phyloP scores from a whole-genome alignment of 2,329 filamentous ascomycete species.

The Gnomoniopsis smithogilvyi region DNA sequence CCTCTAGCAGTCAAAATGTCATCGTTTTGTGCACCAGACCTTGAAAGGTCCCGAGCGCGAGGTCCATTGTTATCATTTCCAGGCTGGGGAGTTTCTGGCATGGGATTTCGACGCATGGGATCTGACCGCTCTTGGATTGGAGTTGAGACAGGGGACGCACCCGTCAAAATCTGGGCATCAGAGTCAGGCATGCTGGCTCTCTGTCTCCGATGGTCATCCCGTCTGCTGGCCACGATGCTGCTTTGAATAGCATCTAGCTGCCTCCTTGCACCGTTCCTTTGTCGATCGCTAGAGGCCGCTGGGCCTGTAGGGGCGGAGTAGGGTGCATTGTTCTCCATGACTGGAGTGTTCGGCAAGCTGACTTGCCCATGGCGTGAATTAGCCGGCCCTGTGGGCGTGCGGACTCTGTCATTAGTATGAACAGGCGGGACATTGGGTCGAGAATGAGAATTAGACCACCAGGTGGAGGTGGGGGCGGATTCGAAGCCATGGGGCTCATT shows the following conservation, averaged over 20 bases:
- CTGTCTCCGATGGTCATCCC: slow-evolving; percentile 19
- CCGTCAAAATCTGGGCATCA: slow-evolving; percentile 54
- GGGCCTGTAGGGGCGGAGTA: slow-evolving; percentile 28
- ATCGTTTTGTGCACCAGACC: slow-evolving; percentile 30
- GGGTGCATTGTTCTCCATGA: slow-evolving; percentile 18
- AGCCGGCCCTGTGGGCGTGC: slow-evolving; percentile 27
- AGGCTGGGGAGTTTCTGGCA: slow-evolving; percentile 24
- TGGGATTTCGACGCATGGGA: slow-evolving; percentile 34
- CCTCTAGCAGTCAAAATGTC: slow-evolving; percentile 34
- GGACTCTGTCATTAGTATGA: slow-evolving; percentile 25
- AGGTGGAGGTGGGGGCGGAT: slow-evolving; percentile 31
- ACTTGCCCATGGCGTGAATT: slow-evolving; percentile 21
- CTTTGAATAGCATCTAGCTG: slow-evolving; percentile 53
- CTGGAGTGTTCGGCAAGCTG: slow-evolving; percentile 28
- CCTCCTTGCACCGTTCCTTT: slow-evolving; percentile 39
- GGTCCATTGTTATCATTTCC: slow-evolving; percentile 25
- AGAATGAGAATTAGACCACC: slow-evolving; percentile 10
- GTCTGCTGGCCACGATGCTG: slow-evolving; percentile 33
- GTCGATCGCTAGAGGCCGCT: slow-evolving; percentile 34
- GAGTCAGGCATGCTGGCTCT: slow-evolving; percentile 46
- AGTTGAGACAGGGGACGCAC: slow-evolving; percentile 48
- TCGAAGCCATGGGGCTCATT: slow-evolving; percentile 41
- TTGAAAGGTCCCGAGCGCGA: slow-evolving; percentile 23
- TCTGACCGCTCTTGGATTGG: slow-evolving; percentile 48
- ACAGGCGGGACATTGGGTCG: slow-evolving; percentile 23